Evolutionary conservation across 805 yeast genomes (phyloP), one percentile per base, ranked within the genome.

Genomic region (Myxozyma melibiosi): DNA sequence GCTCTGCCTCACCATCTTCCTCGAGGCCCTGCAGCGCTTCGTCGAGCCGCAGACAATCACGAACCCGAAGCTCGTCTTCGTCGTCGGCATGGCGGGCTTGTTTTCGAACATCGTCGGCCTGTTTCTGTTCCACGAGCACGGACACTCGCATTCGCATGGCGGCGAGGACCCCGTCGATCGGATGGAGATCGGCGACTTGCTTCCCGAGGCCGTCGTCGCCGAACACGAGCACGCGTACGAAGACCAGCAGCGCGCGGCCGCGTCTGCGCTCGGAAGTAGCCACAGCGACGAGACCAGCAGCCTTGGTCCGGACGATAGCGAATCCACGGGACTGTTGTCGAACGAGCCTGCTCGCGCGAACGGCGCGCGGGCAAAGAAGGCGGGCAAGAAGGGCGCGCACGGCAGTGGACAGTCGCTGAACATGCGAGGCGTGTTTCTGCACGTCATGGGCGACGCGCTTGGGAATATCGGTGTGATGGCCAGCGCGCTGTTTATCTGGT

Each of bases 341-440:
- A 65, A 65, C 42, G 75, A 73, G 57, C 31, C 48, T 40, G 20
- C 54, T 16, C 38, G 25, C 13, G 16, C 49, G 7, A 49, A 51
- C 18, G 8, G 25, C 24, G n/a, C 37, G 22, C 9, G 11, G 34
- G 39, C 49, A 31, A 27, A 28, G 35, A 61, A 53, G 63, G 48
- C 33, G 39, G 43, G 46, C 25, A 55, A 50, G 51, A 31, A 50
- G 35, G 16, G 59, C 61, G 68, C 70, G 51, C 50, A 45, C 18
- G 37, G 37, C n/a, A 40, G 76, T 58, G 66, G 72, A 31, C 83
- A 80, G 68, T 88, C 96, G n/a, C 76, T 92, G 76, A 92, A 94
- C 73, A 92, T 92, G 97, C 91, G 89, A 67, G 99, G 99, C 62
- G 97, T 92, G 2, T 94, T 89, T 69, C 77, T 92, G 68, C 99